Conservation (phyloP, 2,329 filamentous ascomycete species). For the Fusarium nematophilum region DNA sequence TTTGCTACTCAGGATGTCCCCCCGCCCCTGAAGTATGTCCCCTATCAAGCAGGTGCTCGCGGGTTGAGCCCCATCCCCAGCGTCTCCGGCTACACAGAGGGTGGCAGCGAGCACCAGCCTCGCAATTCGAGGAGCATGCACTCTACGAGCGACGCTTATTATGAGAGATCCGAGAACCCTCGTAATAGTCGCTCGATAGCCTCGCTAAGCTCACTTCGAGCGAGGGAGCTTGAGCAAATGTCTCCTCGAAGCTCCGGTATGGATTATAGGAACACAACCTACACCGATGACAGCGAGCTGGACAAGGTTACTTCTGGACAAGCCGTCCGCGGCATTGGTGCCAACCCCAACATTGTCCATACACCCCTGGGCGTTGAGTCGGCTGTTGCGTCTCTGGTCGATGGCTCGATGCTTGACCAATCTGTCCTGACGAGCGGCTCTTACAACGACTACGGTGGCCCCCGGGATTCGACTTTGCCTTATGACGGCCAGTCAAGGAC, state of each 20-base stretch:
- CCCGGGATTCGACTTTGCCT: slow-evolving; percentile 52
- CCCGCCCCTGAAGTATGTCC: slow-evolving; percentile 72
- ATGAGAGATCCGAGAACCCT: slow-evolving; percentile 61
- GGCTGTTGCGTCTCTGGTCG: slow-evolving; percentile 85
- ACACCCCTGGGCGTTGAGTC: slow-evolving; percentile 82
- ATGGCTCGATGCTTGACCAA: slow-evolving; percentile 76
- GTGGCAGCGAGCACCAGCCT: slow-evolving; percentile 69
- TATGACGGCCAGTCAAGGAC: slow-evolving; percentile 46
- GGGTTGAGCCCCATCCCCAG: slow-evolving; percentile 91
- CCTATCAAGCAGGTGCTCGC: slow-evolving; percentile 75
- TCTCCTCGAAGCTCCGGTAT: slow-evolving; percentile 64
- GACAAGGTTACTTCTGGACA: slow-evolving; percentile 73
- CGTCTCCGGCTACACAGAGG: slow-evolving; percentile 85
- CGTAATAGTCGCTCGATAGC: slow-evolving; percentile 50
- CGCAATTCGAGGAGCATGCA: slow-evolving; percentile 68
- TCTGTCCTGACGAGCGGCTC: slow-evolving; percentile 76
- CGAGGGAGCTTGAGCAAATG: slow-evolving; percentile 66
- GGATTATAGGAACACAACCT: slow-evolving; percentile 65
- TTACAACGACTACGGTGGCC: slow-evolving; percentile 59
- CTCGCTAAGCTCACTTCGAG: slow-evolving; percentile 53
- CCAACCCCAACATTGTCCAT: slow-evolving; percentile 82
- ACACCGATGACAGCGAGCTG: slow-evolving; percentile 65
- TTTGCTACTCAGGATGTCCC: slow-evolving; percentile 72
- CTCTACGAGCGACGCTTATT: slow-evolving; percentile 64
- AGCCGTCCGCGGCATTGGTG: slow-evolving; percentile 75